Evolutionary conservation across 352 stramenopile genomes (phyloP).

Genomic region (Pythium insidiosum): DNA sequence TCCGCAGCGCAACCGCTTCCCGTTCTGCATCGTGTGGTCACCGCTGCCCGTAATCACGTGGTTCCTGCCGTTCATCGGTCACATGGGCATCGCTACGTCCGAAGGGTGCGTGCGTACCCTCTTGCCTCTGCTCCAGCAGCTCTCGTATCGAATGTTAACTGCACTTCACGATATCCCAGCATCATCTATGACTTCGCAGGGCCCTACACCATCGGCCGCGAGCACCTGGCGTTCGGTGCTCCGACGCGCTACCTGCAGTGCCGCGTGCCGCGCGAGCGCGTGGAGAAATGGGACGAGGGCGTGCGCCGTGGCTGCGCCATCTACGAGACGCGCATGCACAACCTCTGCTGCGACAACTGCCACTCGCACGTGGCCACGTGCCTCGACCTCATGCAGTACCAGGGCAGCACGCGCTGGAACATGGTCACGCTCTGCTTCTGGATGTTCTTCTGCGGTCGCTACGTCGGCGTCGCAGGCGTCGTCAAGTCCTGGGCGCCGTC

Average conservation of each 20-base stretch:
- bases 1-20: constrained; percentile 77
- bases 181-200: constrained; percentile 96
- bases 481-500: constrained; percentile 35
- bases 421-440: constrained; percentile 81
- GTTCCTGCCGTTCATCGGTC: constrained; percentile 95
- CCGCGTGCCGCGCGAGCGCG: constrained; percentile 27
- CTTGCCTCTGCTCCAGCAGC: not conserved
- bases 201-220: constrained; percentile 88
- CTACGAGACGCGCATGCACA: constrained; percentile 94
- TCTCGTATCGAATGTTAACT: too few species aligned
- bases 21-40: constrained; percentile 91
- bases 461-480: constrained; percentile 29
- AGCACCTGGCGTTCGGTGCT: constrained; percentile 84
- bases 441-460: constrained; percentile 65
- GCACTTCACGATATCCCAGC: too few species aligned
- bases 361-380: constrained; percentile 93
- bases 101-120: constrained; percentile 31
- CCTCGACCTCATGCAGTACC: constrained; percentile 53
- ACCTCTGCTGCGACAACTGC: constrained; percentile 96
- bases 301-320: constrained; percentile 84
- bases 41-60: constrained; percentile 88
- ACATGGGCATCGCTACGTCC: constrained; percentile 90
- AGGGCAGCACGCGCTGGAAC: constrained; percentile 53
- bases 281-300: constrained; percentile 85
- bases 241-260: constrained; percentile 88